Evolutionary conservation across 371 early-diverging fungal species (phyloP).

Genomic region (Rhizomucor miehei): DNA sequence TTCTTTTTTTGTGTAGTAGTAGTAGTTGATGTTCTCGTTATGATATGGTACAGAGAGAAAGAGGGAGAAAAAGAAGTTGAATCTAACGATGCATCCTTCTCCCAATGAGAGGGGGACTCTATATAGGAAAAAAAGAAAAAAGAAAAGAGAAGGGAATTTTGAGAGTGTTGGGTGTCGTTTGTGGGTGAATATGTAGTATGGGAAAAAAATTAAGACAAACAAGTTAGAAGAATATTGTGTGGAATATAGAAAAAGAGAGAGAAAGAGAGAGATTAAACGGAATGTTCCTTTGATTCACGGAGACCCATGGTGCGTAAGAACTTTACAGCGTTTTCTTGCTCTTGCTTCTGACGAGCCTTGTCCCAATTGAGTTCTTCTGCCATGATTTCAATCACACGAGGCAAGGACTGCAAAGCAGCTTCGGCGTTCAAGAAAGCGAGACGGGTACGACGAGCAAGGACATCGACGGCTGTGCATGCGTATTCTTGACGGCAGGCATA

Average conservation of each 20-base stretch:
- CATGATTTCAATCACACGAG: slow-evolving; percentile 92
- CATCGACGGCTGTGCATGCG: slow-evolving; percentile 93
- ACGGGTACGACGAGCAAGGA: slow-evolving; percentile 92
- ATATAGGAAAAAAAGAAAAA: too few relatives aligned
- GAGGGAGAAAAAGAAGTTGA: too few relatives aligned
- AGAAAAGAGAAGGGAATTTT: too few relatives aligned
- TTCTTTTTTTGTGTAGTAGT: too few relatives aligned
- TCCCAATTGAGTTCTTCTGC: slow-evolving; percentile 86
- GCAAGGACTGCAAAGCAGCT: slow-evolving; percentile 86
- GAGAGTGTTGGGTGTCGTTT: too few relatives aligned
- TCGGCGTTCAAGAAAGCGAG: slow-evolving; percentile 95
- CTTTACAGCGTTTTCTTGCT: slow-evolving; percentile 65
- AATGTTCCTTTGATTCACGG: slow-evolving; percentile 9
- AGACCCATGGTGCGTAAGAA: slow-evolving; percentile 94
- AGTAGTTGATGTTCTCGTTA: too few relatives aligned
- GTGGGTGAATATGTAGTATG: not conserved
- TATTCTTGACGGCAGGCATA: slow-evolving; percentile 94
- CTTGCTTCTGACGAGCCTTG: slow-evolving; percentile 59
- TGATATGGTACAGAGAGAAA: too few relatives aligned
- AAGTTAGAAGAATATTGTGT: not conserved
- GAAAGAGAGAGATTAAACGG: not conserved
- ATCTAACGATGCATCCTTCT: too few relatives aligned
- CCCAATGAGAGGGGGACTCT: too few relatives aligned
- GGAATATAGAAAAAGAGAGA: not conserved
- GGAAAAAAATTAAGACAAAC: not conserved